Percentiles rank a stretch among this genome's conserved stretches.
phyloP scores from a whole-genome alignment of 345 rosid species.

The Lepidium sativum region DNA sequence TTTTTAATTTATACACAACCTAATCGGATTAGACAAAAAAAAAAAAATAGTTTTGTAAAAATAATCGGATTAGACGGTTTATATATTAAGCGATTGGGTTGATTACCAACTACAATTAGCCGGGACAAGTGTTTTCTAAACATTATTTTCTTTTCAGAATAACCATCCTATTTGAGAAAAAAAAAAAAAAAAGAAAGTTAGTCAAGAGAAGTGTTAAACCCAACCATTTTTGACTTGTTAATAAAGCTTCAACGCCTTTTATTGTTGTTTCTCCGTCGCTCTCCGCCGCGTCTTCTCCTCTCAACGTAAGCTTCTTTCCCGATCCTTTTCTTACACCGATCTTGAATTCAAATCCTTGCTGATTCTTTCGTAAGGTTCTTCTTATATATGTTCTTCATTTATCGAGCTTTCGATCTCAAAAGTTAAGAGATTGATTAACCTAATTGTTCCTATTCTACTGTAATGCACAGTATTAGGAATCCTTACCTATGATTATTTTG shows the following conservation, averaged over 20 bases:
- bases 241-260: not conserved
- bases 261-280: not conserved
- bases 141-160: too few species aligned
- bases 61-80: too few species aligned
- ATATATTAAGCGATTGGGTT: too few species aligned
- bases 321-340: not conserved
- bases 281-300: slow-evolving; percentile 2
- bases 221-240: slow-evolving; percentile 14
- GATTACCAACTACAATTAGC: too few species aligned
- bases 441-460: not conserved
- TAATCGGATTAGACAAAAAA: too few species aligned
- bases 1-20: too few species aligned
- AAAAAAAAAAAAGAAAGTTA: too few species aligned
- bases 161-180: too few species aligned
- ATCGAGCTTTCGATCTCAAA: not conserved
- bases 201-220: slow-evolving; percentile 12
- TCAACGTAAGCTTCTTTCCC: slow-evolving; percentile 4
- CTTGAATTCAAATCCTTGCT: not conserved
- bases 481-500: not conserved
- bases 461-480: not conserved
- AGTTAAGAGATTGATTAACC: not conserved
- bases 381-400: not conserved
- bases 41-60: too few species aligned
- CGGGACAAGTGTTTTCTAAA: too few species aligned
- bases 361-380: not conserved